Conservation (phyloP, 257 asterid genomes). For the Cinchona pubescens region DNA sequence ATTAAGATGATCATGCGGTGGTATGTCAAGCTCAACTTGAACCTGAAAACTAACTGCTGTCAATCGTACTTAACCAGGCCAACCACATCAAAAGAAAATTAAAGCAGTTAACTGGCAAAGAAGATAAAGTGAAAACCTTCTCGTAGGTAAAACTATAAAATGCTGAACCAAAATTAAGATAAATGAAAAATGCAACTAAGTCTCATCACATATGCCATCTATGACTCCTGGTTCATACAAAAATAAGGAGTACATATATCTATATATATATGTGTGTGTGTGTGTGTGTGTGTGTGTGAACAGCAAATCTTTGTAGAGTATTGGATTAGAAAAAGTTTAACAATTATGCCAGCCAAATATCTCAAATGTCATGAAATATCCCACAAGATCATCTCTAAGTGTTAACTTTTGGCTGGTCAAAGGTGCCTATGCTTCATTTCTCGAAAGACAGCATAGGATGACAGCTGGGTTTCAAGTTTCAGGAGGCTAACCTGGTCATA, state of each 20-base stretch:
- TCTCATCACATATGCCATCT: too few species aligned
- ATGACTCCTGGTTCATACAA: background rate
- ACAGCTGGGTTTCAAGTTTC: conserved; percentile 2
- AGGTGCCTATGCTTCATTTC: background rate
- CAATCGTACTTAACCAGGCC: background rate
- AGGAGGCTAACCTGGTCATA: conserved; percentile 51
- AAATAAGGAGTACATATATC: background rate
- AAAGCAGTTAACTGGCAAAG: background rate
- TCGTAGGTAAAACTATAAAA: background rate
- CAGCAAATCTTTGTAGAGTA: background rate
- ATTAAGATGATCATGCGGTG: conserved; percentile 49
- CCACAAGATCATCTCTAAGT: background rate
- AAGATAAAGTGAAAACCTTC: background rate
- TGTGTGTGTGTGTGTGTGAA: too few species aligned
- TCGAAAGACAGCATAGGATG: background rate
- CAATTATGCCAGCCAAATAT: background rate
- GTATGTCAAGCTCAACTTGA: conserved; percentile 47
- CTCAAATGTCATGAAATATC: background rate
- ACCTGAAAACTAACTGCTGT: conserved; percentile 38
- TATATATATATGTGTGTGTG: too few species aligned
- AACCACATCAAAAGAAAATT: background rate
- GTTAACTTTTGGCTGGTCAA: background rate
- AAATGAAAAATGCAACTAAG: background rate
- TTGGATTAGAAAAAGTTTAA: background rate
- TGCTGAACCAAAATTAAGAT: background rate